A percentile compares a stretch with the other conserved stretches of the same genome.
Conservation (phyloP, 805 yeast genomes). For the Wickerhamomyces pijperi region DNA sequence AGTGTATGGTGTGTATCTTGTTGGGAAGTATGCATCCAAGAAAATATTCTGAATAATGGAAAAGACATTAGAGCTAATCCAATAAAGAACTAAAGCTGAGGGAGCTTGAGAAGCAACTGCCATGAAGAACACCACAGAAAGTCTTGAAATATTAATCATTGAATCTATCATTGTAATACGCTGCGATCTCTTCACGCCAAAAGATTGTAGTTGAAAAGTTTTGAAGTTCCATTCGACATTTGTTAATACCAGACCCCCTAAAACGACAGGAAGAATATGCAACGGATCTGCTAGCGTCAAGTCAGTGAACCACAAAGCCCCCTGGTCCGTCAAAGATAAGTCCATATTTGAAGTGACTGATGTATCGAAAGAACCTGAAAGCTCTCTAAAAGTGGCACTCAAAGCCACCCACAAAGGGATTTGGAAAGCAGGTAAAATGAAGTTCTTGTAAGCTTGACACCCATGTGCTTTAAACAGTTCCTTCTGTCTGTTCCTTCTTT, state of each 20-base stretch:
- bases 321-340: conserved; percentile 37
- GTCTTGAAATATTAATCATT: conserved; percentile 57
- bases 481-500: conserved; percentile 65
- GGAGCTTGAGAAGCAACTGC: conserved; percentile 84
- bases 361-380: conserved; percentile 44
- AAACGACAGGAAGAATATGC: conserved; percentile 52
- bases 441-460: conserved; percentile 75
- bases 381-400: conserved; percentile 61
- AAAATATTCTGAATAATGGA: conserved; percentile 68
- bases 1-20: conserved; percentile 8
- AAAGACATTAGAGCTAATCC: conserved; percentile 78
- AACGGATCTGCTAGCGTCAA: conserved; percentile 50
- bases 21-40: conserved; percentile 36
- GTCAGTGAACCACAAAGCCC: conserved; percentile 51
- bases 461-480: conserved; percentile 50
- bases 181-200: conserved; percentile 28
- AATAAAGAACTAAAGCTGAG: conserved; percentile 68
- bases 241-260: conserved; percentile 62
- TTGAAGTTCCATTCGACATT: conserved; percentile 77
- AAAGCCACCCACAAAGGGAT: conserved; percentile 80
- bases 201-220: conserved; percentile 35
- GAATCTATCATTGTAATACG: conserved; percentile 54
- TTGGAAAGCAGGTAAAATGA: conserved; percentile 67
- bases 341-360: conserved; percentile 34
- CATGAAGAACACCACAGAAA: conserved; percentile 71